phyloP scores from a whole-genome alignment of 495 filamentous ascomycete genomes.

The Clohesyomyces aquaticus region DNA sequence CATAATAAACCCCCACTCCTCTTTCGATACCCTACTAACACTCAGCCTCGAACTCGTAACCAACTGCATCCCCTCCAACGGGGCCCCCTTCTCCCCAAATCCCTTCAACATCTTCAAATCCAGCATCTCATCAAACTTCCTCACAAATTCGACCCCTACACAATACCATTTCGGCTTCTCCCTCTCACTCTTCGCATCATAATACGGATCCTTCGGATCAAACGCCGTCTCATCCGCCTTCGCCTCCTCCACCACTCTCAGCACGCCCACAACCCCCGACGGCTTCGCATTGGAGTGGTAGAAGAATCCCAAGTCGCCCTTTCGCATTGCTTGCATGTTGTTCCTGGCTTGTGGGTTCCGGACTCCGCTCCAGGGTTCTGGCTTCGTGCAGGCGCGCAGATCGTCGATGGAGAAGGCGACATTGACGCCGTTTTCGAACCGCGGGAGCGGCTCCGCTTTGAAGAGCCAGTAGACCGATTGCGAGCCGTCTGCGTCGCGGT shows the following conservation, averaged over 20 bases:
- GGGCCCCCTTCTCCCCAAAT: constrained; percentile 58
- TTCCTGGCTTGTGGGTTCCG: constrained; percentile 73
- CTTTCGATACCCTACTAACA: constrained; percentile 72
- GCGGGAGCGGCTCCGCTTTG: constrained; percentile 91
- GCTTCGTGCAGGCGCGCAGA: constrained; percentile 65
- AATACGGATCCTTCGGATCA: constrained; percentile 77
- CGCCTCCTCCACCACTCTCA: constrained; percentile 88
- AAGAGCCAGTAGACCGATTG: constrained; percentile 75
- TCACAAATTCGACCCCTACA: constrained; percentile 83
- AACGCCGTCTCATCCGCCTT: constrained; percentile 82
- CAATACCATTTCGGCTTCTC: constrained; percentile 86
- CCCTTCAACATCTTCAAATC: constrained; percentile 74
- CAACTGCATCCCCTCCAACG: constrained; percentile 81
- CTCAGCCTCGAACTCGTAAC: constrained; percentile 79
- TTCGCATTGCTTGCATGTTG: constrained; percentile 86
- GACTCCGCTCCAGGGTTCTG: constrained; percentile 82
- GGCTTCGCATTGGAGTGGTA: constrained; percentile 96
- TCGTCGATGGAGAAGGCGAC: constrained; percentile 97
- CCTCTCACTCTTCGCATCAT: constrained; percentile 72
- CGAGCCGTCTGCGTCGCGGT: constrained; percentile 20
- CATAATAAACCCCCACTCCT: constrained; percentile 82
- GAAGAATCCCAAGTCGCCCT: constrained; percentile 92
- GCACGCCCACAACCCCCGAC: constrained; percentile 87
- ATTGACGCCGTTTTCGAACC: constrained; percentile 81
- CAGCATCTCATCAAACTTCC: constrained; percentile 75